phyloP scores from a whole-genome alignment of 73 alveolate species.

The Paramecium tetraurelia region DNA sequence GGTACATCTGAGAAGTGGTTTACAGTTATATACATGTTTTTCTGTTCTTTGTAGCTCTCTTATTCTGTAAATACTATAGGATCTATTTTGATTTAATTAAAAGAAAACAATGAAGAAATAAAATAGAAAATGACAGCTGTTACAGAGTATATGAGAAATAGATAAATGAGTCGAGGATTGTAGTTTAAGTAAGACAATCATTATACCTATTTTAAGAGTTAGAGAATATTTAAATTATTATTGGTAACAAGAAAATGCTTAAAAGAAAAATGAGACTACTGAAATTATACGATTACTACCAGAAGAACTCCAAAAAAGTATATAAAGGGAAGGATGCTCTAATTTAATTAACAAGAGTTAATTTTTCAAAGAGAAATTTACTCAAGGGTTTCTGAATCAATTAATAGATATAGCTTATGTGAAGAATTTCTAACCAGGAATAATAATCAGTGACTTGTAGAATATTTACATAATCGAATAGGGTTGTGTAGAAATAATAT shows the following conservation, averaged over 20 bases:
- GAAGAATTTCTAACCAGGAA: not conserved
- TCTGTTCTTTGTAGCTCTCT: conserved; percentile 2
- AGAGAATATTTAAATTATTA: conserved; percentile 55
- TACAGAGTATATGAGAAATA: conserved; percentile 29
- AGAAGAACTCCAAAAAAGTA: conserved; percentile 34
- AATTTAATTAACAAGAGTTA: not conserved
- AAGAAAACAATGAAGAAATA: conserved; percentile 11
- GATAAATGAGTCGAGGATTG: not conserved
- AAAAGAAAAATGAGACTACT: not conserved
- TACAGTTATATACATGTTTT: not conserved
- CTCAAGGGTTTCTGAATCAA: not conserved
- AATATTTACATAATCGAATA: not conserved
- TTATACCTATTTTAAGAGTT: not conserved
- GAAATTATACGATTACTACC: not conserved
- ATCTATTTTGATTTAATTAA: not conserved
- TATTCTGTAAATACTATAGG: conserved; percentile 57
- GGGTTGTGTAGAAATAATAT: not conserved
- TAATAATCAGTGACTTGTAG: not conserved
- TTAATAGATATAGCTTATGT: not conserved
- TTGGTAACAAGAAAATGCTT: conserved; percentile 41
- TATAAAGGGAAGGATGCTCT: not conserved
- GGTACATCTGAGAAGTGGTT: not conserved
- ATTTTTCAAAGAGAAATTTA: conserved; percentile 1
- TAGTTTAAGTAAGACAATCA: not conserved
- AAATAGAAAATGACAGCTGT: not conserved